phyloP scores from a whole-genome alignment of 768 basidiomycete genomes.

The Auriculariales sp. region DNA sequence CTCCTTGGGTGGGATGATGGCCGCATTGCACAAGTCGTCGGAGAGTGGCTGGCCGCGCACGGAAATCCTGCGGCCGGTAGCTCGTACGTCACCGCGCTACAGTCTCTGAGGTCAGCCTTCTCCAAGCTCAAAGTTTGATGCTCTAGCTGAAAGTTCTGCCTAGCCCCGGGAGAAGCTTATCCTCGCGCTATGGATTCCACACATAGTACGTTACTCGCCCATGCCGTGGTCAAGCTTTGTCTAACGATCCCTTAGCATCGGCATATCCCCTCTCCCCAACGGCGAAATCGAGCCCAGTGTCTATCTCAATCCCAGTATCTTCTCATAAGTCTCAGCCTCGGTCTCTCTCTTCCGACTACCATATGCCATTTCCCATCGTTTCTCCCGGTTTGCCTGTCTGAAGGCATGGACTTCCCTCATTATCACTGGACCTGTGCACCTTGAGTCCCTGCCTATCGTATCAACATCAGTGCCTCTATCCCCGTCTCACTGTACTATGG shows the following conservation, averaged over 20 bases:
- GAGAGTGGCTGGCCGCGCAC: background rate
- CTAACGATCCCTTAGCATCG: background rate
- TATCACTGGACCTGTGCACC: too few relatives aligned
- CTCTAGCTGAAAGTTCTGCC: background rate
- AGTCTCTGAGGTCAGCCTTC: background rate
- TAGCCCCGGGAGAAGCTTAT: background rate
- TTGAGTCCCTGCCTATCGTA: too few relatives aligned
- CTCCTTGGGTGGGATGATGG: background rate
- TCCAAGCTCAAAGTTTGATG: background rate
- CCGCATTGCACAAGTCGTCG: background rate
- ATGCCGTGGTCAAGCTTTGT: background rate
- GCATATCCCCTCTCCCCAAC: background rate
- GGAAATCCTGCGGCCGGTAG: background rate
- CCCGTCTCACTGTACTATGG: too few relatives aligned
- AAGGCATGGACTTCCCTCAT: too few relatives aligned
- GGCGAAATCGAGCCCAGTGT: background rate
- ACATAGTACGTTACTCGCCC: background rate
- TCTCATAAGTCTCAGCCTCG: background rate
- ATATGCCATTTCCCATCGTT: too few relatives aligned
- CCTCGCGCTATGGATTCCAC: background rate
- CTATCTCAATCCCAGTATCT: conserved; percentile 1
- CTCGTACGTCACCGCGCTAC: background rate
- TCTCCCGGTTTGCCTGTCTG: too few relatives aligned
- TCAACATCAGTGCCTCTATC: too few relatives aligned
- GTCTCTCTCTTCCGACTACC: too few relatives aligned